Percentiles rank a stretch among this genome's conserved stretches.
Conservation (phyloP, 495 filamentous ascomycete genomes). For the Neurospora sp. region DNA sequence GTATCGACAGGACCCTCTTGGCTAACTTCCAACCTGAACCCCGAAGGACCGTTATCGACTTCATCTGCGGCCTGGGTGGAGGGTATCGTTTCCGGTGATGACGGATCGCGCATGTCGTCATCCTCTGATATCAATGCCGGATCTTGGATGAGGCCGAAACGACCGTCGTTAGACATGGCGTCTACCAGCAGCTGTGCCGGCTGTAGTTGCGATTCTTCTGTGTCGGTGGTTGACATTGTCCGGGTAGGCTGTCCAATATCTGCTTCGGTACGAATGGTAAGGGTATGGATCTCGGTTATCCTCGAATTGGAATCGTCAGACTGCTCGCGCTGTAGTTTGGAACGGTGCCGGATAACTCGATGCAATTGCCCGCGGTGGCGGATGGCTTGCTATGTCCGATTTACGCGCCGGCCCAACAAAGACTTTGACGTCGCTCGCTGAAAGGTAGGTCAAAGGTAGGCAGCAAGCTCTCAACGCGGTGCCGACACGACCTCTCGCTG, state of each 20-base stretch:
- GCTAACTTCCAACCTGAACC: constrained; percentile 30
- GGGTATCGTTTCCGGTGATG: constrained; percentile 34
- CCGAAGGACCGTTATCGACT: constrained; percentile 20
- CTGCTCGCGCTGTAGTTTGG: background rate
- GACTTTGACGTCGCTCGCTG: background rate
- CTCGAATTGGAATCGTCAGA: background rate
- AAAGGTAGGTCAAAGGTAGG: background rate
- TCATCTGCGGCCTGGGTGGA: constrained; percentile 26
- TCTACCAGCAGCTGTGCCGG: constrained; percentile 14
- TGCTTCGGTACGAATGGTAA: background rate
- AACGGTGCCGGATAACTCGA: background rate
- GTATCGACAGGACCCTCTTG: constrained; percentile 25
- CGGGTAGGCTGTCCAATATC: background rate
- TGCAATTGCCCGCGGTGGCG: background rate
- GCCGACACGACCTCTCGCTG: background rate
- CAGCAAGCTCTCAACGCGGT: background rate
- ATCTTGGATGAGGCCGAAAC: constrained; percentile 13
- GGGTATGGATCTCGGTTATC: background rate
- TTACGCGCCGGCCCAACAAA: background rate
- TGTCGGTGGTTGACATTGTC: constrained; percentile 8
- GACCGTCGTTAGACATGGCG: constrained; percentile 20
- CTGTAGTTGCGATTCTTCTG: constrained; percentile 5
- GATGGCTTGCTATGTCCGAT: background rate
- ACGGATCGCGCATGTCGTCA: constrained; percentile 14
- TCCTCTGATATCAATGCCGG: constrained; percentile 32